Conservation (phyloP, 192 early-diverging fungal genomes). For the Backusella tuberculispora region DNA sequence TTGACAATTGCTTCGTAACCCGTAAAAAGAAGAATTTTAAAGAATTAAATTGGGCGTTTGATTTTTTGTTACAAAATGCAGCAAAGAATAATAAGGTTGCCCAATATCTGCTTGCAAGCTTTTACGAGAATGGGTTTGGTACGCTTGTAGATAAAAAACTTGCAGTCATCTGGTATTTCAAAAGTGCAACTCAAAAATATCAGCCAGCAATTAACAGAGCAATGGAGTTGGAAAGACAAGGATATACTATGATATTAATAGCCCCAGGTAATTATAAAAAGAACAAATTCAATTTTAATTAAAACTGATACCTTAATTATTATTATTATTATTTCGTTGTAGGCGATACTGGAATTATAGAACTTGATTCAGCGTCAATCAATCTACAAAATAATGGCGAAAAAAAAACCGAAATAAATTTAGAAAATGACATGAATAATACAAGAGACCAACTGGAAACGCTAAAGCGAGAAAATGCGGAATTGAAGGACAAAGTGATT, state of each 20-base stretch:
- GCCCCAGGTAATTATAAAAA: background rate
- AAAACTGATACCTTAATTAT: too few relatives aligned
- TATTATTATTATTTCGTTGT: too few relatives aligned
- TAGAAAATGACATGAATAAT: too few relatives aligned
- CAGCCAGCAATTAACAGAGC: background rate
- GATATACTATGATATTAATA: background rate
- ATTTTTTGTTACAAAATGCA: background rate
- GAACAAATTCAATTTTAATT: too few relatives aligned
- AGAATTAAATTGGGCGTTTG: background rate
- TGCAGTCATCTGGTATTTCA: background rate
- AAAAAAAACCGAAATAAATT: too few relatives aligned
- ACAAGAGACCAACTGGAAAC: too few relatives aligned
- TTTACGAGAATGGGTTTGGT: background rate
- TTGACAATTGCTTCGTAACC: background rate
- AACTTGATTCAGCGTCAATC: too few relatives aligned
- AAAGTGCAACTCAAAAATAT: background rate
- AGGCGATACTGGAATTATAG: too few relatives aligned
- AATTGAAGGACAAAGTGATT: too few relatives aligned
- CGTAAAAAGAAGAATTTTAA: background rate
- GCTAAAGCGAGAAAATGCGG: too few relatives aligned
- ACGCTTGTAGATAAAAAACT: background rate
- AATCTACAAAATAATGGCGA: too few relatives aligned
- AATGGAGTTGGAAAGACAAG: background rate
- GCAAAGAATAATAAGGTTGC: background rate
- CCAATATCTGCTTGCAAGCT: background rate